A percentile compares a stretch with the other conserved stretches of the same genome.
Conservation (phyloP, 1,284 basidiomycete genomes). For the Leccinum colubrinum region DNA sequence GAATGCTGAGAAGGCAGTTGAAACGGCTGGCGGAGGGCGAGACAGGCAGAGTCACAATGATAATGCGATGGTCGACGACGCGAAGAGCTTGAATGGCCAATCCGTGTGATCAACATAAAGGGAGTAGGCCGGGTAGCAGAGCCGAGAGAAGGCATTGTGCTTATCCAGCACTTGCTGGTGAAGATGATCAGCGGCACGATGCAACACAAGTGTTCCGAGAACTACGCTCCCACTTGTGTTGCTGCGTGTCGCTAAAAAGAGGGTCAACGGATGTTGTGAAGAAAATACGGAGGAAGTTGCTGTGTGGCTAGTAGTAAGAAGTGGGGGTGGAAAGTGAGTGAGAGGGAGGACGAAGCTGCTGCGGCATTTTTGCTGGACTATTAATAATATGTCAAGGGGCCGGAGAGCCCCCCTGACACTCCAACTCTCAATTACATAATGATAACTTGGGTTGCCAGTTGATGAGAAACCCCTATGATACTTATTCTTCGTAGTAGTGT, state of each 20-base stretch:
- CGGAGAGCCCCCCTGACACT: background rate
- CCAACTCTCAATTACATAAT: background rate
- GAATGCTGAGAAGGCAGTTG: background rate
- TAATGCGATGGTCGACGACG: background rate
- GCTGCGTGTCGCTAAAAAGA: conserved; percentile 9
- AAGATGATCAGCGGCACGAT: conserved; percentile 9
- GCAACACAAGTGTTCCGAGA: conserved; percentile 43
- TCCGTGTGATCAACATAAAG: background rate
- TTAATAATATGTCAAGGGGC: background rate
- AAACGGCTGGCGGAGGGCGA: background rate
- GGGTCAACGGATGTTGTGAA: background rate
- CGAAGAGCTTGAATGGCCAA: background rate
- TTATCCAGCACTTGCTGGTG: background rate
- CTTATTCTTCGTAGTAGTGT: no score
- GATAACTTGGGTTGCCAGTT: no score
- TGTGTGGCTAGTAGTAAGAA: background rate
- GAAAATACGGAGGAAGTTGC: background rate
- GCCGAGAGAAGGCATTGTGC: background rate
- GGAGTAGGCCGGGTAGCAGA: background rate
- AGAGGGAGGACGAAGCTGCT: background rate
- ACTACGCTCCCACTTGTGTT: conserved; percentile 47
- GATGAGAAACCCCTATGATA: no score
- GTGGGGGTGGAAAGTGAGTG: background rate
- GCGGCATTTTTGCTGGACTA: conserved; percentile 31
- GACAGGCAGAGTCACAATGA: background rate